phyloP scores from a whole-genome alignment of 177 flowering plant genomes.

The Vitis hybrid region DNA sequence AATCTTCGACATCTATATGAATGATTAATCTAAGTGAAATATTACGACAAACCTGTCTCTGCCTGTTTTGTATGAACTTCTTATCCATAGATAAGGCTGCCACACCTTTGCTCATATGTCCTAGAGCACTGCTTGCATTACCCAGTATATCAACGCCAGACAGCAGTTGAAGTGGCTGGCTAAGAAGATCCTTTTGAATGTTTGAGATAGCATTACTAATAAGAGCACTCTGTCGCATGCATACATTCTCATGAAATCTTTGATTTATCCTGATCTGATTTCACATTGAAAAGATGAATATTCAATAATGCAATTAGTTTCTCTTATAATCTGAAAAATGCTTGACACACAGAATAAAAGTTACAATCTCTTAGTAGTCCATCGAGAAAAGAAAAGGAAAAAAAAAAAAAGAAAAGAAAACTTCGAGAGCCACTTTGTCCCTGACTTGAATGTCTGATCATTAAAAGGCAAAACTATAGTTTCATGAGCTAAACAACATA shows the following conservation, averaged over 20 bases:
- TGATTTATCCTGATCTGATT: conserved; percentile 82
- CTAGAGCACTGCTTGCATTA: conserved; percentile 99
- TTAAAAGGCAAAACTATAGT: no score
- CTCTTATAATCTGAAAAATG: background rate
- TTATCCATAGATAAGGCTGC: conserved; percentile 99
- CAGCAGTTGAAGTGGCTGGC: conserved; percentile 97
- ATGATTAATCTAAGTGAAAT: background rate
- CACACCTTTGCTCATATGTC: conserved; percentile 99
- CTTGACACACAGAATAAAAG: background rate
- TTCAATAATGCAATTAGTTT: background rate
- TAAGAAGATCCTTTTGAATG: conserved; percentile 86
- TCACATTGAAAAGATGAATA: background rate
- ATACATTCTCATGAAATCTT: conserved; percentile 72
- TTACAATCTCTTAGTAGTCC: background rate
- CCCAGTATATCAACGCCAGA: conserved; percentile 98
- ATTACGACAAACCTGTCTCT: conserved; percentile 69
- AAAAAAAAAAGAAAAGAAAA: no score
- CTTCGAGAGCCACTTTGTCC: no score
- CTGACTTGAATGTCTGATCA: no score
- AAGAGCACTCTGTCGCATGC: conserved; percentile 88
- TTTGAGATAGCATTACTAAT: conserved; percentile 66
- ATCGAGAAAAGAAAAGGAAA: no score
- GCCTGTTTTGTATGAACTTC: conserved; percentile 94
- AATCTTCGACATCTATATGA: background rate
- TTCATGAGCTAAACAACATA: no score